phyloP scores from a whole-genome alignment of 495 filamentous ascomycete species.

The Neurospora tetrasperma region DNA sequence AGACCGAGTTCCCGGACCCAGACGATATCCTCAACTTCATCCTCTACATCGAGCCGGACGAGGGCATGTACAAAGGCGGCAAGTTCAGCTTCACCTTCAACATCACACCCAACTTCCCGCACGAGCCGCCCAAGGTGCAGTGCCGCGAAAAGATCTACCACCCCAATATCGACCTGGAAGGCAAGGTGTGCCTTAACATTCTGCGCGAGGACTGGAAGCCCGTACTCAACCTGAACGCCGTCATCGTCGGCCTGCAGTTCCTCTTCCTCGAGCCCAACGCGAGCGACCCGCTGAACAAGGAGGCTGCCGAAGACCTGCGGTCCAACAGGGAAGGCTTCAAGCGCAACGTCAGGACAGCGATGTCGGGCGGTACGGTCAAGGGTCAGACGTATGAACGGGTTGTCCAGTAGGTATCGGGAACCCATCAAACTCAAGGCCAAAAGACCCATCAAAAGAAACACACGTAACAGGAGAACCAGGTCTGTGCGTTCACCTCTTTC shows the following conservation, averaged over 20 bases:
- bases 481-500: neutral
- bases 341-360: conserved; percentile 72
- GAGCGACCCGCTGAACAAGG: conserved; percentile 94
- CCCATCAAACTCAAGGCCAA: neutral
- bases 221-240: conserved; percentile 89
- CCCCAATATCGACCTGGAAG: conserved; percentile 95
- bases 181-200: conserved; percentile 96
- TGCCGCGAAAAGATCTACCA: conserved; percentile 99
- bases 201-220: conserved; percentile 98
- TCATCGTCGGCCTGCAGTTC: conserved; percentile 95
- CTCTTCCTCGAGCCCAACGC: conserved; percentile 97
- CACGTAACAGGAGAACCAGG: neutral
- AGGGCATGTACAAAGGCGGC: conserved; percentile 94
- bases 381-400: conserved; percentile 68
- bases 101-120: conserved; percentile 91
- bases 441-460: neutral
- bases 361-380: conserved; percentile 73
- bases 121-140: conserved; percentile 96
- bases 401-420: conserved; percentile 2
- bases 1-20: conserved; percentile 82
- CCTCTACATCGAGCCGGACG: conserved; percentile 87
- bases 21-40: conserved; percentile 96
- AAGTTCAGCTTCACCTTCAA: conserved; percentile 81
- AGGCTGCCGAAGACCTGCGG: conserved; percentile 87
- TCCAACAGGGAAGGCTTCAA: conserved; percentile 77